A percentile compares a stretch with the other conserved stretches of the same genome.
Evolutionary conservation across 495 filamentous ascomycete species (phyloP).

Genomic region (Neurospora sp.): DNA sequence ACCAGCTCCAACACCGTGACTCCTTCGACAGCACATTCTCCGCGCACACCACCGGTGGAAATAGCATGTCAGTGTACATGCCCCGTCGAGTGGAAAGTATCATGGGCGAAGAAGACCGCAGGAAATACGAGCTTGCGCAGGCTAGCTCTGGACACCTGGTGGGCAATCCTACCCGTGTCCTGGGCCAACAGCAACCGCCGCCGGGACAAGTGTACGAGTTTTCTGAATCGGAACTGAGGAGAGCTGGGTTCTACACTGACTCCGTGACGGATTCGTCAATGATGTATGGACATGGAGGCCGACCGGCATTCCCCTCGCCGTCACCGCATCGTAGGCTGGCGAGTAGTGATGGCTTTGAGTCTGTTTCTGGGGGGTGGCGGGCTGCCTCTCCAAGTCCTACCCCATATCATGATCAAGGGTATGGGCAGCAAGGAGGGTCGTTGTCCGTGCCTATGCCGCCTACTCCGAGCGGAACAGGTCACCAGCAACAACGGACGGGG

Average conservation of each 20-base stretch:
- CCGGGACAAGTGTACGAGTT: slow-evolving; percentile 44
- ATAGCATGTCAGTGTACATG: slow-evolving; percentile 55
- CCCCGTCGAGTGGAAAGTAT: slow-evolving; percentile 75
- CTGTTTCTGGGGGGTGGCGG: background rate
- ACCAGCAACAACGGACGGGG: slow-evolving; percentile 6
- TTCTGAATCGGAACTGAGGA: slow-evolving; percentile 38
- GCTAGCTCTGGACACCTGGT: slow-evolving; percentile 40
- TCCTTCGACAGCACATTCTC: slow-evolving; percentile 68
- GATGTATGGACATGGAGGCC: slow-evolving; percentile 6
- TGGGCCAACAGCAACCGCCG: slow-evolving; percentile 34
- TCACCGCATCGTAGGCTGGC: slow-evolving; percentile 16
- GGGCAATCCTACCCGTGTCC: slow-evolving; percentile 17
- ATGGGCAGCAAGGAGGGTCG: slow-evolving; percentile 5
- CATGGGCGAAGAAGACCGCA: slow-evolving; percentile 67
- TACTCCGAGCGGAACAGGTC: background rate
- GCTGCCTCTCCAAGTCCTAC: background rate
- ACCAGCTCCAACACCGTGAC: slow-evolving; percentile 45
- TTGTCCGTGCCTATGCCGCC: background rate
- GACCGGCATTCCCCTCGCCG: background rate
- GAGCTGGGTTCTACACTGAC: slow-evolving; percentile 34
- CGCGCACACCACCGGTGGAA: slow-evolving; percentile 32
- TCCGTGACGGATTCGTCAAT: slow-evolving; percentile 1
- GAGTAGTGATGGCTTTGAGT: slow-evolving; percentile 21
- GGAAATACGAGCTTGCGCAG: slow-evolving; percentile 60
- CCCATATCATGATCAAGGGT: background rate